Evolutionary conservation across 2,329 filamentous ascomycete species (phyloP), one percentile per base, ranked within the genome.

Genomic region (Alternaria brassicicola): DNA sequence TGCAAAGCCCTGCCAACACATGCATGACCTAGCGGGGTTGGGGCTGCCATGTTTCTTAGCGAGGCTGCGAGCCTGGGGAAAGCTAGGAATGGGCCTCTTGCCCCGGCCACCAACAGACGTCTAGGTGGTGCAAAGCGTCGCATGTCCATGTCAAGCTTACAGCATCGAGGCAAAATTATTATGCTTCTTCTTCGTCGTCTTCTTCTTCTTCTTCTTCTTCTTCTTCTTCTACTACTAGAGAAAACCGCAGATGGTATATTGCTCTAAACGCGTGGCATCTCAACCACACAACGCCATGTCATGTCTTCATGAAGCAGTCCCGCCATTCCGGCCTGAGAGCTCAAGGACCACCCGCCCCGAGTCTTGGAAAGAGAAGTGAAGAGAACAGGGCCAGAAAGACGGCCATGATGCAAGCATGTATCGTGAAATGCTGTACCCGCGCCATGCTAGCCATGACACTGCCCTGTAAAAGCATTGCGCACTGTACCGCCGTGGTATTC

Each of bases 211-310:
- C n/a, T n/a, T n/a, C n/a, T n/a, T n/a, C n/a, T n/a, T n/a, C 33
- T 7, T 19, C 3, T 36, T 36, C 13, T 36, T 36, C 25, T n/a
- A n/a, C 26, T 48, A 31, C 6, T 39, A 54, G 61, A 62, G 1
- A 26, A 53, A 58, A 38, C 64, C 66, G 57, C 57, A 56, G 39
- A 53, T 68, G 63, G 65, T 68, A 69, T 69, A 67, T 63, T 65
- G 61, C 58, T 59, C 54, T 46, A 48, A 25, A 38, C 23, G 21
- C 23, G 21, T 25, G 36, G 36, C 19, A 42, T 48, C 13, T 10
- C 30, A 36, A 39, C 41, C 42, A 42, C 35, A 39, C 39, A 67
- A 61, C 53, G 51, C 60, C 63, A 36, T 52, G 45, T 63, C 59
- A 59, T 62, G 45, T 56, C 54, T 48, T 62, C 47, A 25, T 64